Percentiles rank a stretch among this genome's conserved stretches.
Conservation (phyloP, 1,284 basidiomycete species). For the Rhodotorula mucilaginosa region DNA sequence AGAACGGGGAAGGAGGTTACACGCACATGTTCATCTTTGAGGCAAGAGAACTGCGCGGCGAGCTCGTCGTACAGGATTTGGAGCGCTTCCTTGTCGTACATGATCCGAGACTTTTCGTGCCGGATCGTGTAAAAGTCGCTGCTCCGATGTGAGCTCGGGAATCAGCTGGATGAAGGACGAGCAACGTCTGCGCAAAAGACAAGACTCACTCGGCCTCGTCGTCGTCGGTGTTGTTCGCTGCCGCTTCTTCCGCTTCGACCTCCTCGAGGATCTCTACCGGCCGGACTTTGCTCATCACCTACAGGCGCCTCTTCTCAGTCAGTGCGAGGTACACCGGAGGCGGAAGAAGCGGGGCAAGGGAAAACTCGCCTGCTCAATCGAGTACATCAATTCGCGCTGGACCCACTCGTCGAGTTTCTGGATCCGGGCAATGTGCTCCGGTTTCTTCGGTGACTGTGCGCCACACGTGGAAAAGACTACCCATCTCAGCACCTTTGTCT, state of each 20-base stretch:
- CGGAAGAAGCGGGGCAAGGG: slow-evolving; percentile 27
- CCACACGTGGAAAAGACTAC: not conserved
- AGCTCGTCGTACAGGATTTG: slow-evolving; percentile 54
- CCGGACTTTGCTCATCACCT: slow-evolving; percentile 71
- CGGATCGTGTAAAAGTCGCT: slow-evolving; percentile 64
- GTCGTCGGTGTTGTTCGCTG: not conserved
- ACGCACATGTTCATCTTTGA: slow-evolving; percentile 68
- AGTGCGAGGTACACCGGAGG: not conserved
- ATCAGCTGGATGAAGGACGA: not conserved
- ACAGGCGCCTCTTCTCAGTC: not conserved
- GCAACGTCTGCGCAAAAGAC: too few species aligned
- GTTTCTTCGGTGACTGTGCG: slow-evolving; percentile 55
- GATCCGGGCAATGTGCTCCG: slow-evolving; percentile 77
- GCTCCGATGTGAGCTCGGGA: not conserved
- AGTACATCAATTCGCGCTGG: slow-evolving; percentile 79
- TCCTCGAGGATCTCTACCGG: slow-evolving; percentile 14
- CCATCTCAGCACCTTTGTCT: too few species aligned
- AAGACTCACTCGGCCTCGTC: slow-evolving; percentile 19
- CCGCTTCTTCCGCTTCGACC: slow-evolving; percentile 7
- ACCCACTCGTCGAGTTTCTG: slow-evolving; percentile 72
- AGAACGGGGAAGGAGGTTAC: not conserved
- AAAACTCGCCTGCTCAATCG: slow-evolving; percentile 68
- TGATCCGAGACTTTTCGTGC: slow-evolving; percentile 68
- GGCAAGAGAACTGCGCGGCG: slow-evolving; percentile 68
- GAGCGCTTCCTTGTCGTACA: slow-evolving; percentile 65